phyloP scores from a whole-genome alignment of 1,284 basidiomycete species.

The Fomitopsis pinicola region DNA sequence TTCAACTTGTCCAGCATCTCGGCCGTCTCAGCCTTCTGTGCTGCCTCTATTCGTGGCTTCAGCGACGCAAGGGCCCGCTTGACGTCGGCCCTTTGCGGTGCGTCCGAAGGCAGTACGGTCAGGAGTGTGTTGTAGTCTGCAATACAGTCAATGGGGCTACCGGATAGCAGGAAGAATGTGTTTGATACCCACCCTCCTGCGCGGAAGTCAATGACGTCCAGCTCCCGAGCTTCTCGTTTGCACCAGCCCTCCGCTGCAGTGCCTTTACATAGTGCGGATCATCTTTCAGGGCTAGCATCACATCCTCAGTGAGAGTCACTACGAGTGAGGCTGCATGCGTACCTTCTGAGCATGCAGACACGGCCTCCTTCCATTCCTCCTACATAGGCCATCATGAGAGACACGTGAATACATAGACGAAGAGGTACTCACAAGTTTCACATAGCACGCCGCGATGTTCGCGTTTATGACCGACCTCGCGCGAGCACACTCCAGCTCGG shows the following conservation, averaged over 20 bases:
- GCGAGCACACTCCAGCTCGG: conserved; percentile 47
- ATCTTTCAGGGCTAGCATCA: conserved; percentile 69
- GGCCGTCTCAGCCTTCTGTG: conserved; percentile 84
- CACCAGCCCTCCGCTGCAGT: conserved; percentile 79
- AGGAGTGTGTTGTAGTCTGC: conserved; percentile 78
- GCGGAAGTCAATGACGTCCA: conserved; percentile 83
- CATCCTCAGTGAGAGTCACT: conserved; percentile 3
- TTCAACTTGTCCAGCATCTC: conserved; percentile 95
- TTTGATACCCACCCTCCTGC: conserved; percentile 65
- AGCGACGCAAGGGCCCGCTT: conserved; percentile 49
- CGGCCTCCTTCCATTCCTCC: conserved; percentile 74
- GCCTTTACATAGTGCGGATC: conserved; percentile 86
- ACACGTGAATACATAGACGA: background rate
- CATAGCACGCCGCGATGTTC: conserved; percentile 78
- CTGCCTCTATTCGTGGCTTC: conserved; percentile 64
- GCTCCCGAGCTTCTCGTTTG: conserved; percentile 76
- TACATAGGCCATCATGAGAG: conserved; percentile 25
- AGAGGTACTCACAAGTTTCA: conserved; percentile 58
- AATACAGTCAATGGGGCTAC: background rate
- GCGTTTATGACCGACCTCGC: conserved; percentile 67
- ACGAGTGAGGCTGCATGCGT: conserved; percentile 4
- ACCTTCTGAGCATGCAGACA: conserved; percentile 76
- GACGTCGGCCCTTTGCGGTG: conserved; percentile 47
- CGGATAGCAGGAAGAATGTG: background rate
- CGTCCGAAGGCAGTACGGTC: conserved; percentile 53